Conservation (phyloP, 2,329 filamentous ascomycete species). For the Aphanoascus verrucosus region DNA sequence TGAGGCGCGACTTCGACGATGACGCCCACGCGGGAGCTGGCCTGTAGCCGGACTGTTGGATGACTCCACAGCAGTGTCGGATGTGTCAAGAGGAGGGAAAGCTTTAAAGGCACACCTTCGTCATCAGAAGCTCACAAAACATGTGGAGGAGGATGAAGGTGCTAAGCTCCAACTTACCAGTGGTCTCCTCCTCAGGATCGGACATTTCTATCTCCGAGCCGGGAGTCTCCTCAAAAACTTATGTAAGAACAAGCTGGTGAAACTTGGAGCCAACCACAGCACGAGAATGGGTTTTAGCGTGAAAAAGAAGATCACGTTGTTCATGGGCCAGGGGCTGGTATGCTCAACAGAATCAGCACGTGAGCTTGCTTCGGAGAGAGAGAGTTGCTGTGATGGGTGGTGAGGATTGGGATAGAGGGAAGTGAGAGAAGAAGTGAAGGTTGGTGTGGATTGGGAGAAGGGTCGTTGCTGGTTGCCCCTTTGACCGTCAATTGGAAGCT, state of each 20-base stretch:
- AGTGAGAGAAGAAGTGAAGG: no score
- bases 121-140: not conserved
- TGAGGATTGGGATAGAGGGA: no score
- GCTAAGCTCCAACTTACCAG: not conserved
- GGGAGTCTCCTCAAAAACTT: not conserved
- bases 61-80: conserved; percentile 12
- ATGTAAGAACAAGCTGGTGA: not conserved
- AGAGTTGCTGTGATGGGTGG: no score
- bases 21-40: conserved; percentile 11
- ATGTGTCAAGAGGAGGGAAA: not conserved
- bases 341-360: no score
- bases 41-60: conserved; percentile 7
- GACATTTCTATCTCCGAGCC: conserved; percentile 10
- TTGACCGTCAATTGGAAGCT: no score
- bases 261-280: not conserved
- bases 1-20: conserved; percentile 16
- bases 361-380: not conserved
- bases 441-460: no score
- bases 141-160: not conserved
- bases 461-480: no score
- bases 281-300: not conserved
- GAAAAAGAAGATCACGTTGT: not conserved
- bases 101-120: not conserved
- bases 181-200: not conserved
- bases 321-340: no score